Evolutionary conservation across 441 rosid species (phyloP).

Genomic region (Arabidopsis hybrid): DNA sequence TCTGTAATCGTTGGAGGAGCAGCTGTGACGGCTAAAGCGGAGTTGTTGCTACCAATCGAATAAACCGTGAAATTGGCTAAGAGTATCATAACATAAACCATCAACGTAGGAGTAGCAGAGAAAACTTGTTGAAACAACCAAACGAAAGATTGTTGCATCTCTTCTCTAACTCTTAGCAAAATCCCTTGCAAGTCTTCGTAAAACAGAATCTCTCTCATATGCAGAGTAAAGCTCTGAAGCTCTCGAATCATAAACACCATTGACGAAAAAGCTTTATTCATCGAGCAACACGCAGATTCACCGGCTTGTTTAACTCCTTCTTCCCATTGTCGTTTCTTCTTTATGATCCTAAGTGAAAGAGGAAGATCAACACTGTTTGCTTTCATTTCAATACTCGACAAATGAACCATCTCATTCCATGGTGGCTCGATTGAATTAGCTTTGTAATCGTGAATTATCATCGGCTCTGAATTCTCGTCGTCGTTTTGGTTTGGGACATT

Average conservation of each 20-base stretch:
- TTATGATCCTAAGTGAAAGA: conserved; percentile 72
- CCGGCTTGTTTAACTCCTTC: conserved; percentile 67
- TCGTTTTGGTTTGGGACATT: conserved; percentile 47
- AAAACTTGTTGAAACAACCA: conserved; percentile 90
- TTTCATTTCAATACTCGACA: conserved; percentile 67
- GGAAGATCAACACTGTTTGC: conserved; percentile 85
- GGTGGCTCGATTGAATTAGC: conserved; percentile 41
- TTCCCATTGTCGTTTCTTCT: conserved; percentile 72
- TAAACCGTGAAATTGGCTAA: conserved; percentile 76
- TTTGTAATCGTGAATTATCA: conserved; percentile 32
- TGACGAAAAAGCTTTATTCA: conserved; percentile 82
- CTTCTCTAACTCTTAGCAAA: conserved; percentile 63
- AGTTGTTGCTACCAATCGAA: conserved; percentile 62
- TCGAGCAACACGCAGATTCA: conserved; percentile 67
- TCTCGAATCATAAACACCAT: conserved; percentile 89
- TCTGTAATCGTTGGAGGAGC: conserved; percentile 45
- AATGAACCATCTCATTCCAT: conserved; percentile 55
- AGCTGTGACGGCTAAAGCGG: conserved; percentile 56
- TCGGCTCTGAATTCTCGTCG: conserved; percentile 30
- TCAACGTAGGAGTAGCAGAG: conserved; percentile 83
- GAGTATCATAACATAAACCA: conserved; percentile 85
- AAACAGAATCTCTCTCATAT: conserved; percentile 66
- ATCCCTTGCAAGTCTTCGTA: conserved; percentile 72
- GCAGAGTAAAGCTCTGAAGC: conserved; percentile 68
- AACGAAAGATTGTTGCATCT: conserved; percentile 81